These are phyloP conservation scores for Ananas comosus DNA, from an alignment of 176 grass and related monocot species.

Conservation along the genomic window DNA sequence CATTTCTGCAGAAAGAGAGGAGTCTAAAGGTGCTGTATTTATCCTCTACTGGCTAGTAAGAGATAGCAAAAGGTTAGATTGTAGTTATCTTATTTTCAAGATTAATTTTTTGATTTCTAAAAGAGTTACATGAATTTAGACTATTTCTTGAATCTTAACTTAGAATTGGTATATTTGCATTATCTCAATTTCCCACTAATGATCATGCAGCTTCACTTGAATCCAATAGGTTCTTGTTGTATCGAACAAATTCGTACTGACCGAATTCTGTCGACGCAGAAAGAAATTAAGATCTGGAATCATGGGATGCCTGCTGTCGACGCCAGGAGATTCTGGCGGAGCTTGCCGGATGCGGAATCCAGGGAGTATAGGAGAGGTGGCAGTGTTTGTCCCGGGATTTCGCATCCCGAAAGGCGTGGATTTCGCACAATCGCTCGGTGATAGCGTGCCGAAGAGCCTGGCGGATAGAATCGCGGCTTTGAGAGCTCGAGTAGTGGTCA, in stretches of 20 bases:
- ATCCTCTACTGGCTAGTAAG: not conserved
- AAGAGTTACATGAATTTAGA: not conserved
- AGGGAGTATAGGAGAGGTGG: constrained; percentile 73
- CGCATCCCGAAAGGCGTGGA: constrained; percentile 50
- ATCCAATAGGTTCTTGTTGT: too few relatives aligned
- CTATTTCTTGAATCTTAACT: not conserved
- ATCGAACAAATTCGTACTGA: not conserved
- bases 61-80: not conserved
- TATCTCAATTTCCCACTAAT: too few relatives aligned
- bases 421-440: constrained; percentile 35
- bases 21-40: not conserved
- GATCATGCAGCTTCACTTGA: too few relatives aligned
- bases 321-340: constrained; percentile 28
- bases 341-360: constrained; percentile 42
- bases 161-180: too few relatives aligned
- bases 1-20: too few relatives aligned
- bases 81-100: not conserved
- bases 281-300: not conserved
- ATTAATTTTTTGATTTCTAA: not conserved
- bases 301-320: constrained; percentile 81
- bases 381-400: constrained; percentile 61
- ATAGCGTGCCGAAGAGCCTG: constrained; percentile 31
- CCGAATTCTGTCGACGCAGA: not conserved
- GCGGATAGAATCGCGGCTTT: constrained; percentile 36
- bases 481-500: constrained; percentile 36